These are phyloP conservation scores for Anthoceros angustus DNA, from an alignment of 225 moss, liverwort and hornwort genomes.

Conservation along the genomic window DNA sequence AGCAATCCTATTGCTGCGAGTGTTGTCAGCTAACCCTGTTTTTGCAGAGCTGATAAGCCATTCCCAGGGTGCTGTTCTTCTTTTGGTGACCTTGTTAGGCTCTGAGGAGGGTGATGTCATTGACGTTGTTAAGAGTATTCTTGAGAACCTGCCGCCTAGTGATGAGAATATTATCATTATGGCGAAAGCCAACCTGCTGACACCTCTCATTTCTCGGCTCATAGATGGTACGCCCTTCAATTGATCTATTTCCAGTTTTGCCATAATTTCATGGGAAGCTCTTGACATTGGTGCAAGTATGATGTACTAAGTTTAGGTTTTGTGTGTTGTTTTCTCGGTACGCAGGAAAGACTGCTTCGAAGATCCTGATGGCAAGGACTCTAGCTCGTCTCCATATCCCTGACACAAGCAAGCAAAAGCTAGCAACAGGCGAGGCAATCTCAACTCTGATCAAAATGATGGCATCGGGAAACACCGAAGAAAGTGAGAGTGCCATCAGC, in stretches of 20 bases:
- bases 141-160: constrained; percentile 69
- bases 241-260: not conserved
- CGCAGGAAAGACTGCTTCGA: constrained; percentile 45
- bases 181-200: constrained; percentile 79
- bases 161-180: constrained; percentile 65
- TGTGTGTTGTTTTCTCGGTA: not conserved
- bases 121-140: constrained; percentile 39
- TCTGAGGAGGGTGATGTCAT: constrained; percentile 35
- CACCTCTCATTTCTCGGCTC: constrained; percentile 58
- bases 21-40: constrained; percentile 43
- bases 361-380: constrained; percentile 60
- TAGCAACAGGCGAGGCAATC: constrained; percentile 44
- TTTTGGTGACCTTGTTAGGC: constrained; percentile 59
- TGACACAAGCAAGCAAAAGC: constrained; percentile 39
- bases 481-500: constrained; percentile 35
- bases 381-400: constrained; percentile 51
- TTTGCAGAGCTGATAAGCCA: constrained; percentile 54
- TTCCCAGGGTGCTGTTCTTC: constrained; percentile 50
- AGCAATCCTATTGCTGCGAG: constrained; percentile 38
- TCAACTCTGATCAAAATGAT: constrained; percentile 44
- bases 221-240: constrained; percentile 30
- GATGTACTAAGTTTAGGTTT: not conserved
- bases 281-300: not conserved
- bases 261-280: not conserved
- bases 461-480: constrained; percentile 41